Evolutionary conservation across 495 filamentous ascomycete species (phyloP).

Genomic region (Pyrenula aspistea): DNA sequence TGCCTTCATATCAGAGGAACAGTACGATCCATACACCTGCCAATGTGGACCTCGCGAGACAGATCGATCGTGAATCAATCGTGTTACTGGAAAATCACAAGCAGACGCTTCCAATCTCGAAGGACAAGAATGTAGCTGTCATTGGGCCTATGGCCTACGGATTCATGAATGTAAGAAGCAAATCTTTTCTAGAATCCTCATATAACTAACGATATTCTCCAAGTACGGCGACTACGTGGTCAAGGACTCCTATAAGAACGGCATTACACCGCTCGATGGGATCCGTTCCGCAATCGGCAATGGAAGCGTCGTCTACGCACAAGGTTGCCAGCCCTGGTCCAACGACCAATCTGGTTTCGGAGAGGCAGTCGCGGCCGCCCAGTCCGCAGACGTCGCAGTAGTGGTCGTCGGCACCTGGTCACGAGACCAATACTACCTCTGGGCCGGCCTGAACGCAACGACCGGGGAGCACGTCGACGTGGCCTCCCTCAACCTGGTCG

Average conservation of each 20-base stretch:
- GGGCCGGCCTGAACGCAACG: slow-evolving; percentile 55
- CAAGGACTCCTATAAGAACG: slow-evolving; percentile 43
- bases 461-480: slow-evolving; percentile 64
- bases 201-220: slow-evolving; percentile 4
- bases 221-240: slow-evolving; percentile 61
- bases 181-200: not conserved
- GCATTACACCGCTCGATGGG: slow-evolving; percentile 54
- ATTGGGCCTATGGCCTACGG: slow-evolving; percentile 64
- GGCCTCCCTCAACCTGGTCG: slow-evolving; percentile 48
- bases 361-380: slow-evolving; percentile 48
- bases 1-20: slow-evolving; percentile 34
- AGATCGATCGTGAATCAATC: slow-evolving; percentile 56
- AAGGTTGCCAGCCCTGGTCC: slow-evolving; percentile 65
- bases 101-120: slow-evolving; percentile 45
- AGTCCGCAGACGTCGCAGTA: slow-evolving; percentile 55
- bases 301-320: slow-evolving; percentile 45
- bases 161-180: slow-evolving; percentile 49
- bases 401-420: slow-evolving; percentile 65
- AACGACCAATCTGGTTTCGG: slow-evolving; percentile 49
- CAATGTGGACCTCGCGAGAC: slow-evolving; percentile 40
- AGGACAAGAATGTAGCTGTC: slow-evolving; percentile 50
- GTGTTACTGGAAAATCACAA: slow-evolving; percentile 58
- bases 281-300: slow-evolving; percentile 47
- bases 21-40: slow-evolving; percentile 46
- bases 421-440: slow-evolving; percentile 56